These are phyloP conservation scores for Psilocybe cubensis DNA, from an alignment of 768 basidiomycete genomes.

Conservation along the genomic window DNA sequence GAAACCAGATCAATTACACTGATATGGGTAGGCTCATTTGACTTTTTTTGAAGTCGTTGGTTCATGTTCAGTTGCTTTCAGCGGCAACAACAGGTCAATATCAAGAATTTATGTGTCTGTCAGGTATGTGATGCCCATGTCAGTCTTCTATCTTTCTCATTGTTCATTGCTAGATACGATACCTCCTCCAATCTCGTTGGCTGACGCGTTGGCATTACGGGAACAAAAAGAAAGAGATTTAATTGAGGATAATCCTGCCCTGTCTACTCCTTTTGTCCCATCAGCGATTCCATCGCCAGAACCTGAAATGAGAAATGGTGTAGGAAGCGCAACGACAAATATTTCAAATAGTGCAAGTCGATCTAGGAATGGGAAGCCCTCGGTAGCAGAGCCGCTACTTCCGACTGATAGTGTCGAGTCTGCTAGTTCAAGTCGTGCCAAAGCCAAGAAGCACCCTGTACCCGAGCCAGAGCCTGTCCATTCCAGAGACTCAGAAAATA, in stretches of 20 bases:
- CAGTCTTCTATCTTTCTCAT: neutral
- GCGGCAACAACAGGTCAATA: conserved; percentile 63
- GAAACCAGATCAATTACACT: conserved; percentile 64
- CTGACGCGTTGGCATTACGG: conserved; percentile 57
- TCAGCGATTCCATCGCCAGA: conserved; percentile 25
- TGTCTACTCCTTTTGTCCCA: conserved; percentile 33
- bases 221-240: conserved; percentile 33
- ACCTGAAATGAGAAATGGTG: conserved; percentile 23
- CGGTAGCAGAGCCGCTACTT: no score
- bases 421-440: no score
- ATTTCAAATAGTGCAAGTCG: no score
- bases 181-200: conserved; percentile 60
- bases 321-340: no score
- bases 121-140: conserved; percentile 44
- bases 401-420: no score
- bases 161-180: conserved; percentile 56
- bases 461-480: no score
- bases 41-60: neutral
- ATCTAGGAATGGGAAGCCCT: no score
- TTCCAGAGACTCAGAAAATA: no score
- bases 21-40: conserved; percentile 67
- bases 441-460: no score
- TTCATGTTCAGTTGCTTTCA: conserved; percentile 28
- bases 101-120: conserved; percentile 74
- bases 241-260: conserved; percentile 63